Conservation (phyloP, 306 rosid genomes). For the Cicer pinnatifidum region DNA sequence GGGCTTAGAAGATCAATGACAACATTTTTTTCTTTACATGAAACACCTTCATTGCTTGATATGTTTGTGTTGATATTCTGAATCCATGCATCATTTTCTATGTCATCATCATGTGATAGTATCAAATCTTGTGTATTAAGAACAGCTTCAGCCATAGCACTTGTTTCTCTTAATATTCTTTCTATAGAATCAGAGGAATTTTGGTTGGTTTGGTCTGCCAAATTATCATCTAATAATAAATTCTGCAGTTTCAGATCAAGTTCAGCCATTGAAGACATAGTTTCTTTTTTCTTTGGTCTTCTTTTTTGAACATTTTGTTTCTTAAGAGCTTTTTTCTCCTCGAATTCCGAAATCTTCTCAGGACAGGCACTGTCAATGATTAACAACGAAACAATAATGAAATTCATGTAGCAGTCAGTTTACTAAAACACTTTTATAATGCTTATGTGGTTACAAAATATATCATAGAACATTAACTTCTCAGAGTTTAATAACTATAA, state of each 20-base stretch:
- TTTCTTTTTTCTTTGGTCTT: slow-evolving; percentile 60
- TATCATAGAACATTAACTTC: slow-evolving; percentile 2
- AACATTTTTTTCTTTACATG: slow-evolving; percentile 46
- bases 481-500: too few relatives aligned
- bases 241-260: slow-evolving; percentile 62
- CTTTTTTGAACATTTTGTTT: slow-evolving; percentile 58
- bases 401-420: neutral
- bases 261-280: slow-evolving; percentile 55
- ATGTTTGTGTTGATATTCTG: slow-evolving; percentile 20
- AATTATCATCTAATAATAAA: slow-evolving; percentile 58
- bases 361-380: slow-evolving; percentile 73
- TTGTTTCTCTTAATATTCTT: slow-evolving; percentile 28
- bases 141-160: slow-evolving; percentile 45
- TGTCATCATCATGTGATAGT: slow-evolving; percentile 35
- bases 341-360: slow-evolving; percentile 71
- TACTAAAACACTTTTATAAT: neutral
- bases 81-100: slow-evolving; percentile 31
- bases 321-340: slow-evolving; percentile 59
- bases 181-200: slow-evolving; percentile 41
- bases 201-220: slow-evolving; percentile 44
- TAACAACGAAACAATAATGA: slow-evolving; percentile 21
- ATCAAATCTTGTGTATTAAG: slow-evolving; percentile 33
- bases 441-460: neutral
- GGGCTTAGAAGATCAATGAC: slow-evolving; percentile 78
- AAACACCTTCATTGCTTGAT: slow-evolving; percentile 37